Base-by-base conservation (phyloP, 768 basidiomycete genomes). In the Tulasnella sp. region DNA sequence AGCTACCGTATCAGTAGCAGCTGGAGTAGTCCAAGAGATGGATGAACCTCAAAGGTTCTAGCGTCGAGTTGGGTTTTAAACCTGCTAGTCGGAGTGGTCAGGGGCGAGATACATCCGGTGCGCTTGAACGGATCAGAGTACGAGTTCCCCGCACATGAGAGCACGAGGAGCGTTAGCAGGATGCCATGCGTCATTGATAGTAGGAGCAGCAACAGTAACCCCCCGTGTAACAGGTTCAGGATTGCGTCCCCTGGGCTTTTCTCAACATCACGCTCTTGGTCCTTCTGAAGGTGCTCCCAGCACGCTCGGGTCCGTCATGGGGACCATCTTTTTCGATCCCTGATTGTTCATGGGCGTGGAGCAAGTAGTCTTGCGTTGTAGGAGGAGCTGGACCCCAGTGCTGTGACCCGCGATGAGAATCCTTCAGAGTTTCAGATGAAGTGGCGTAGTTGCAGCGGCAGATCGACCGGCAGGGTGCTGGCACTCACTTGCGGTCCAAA, bases 391-490 rank as follows among this genome's bases (percentile, higher is more conserved):
- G 42, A 44, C 42, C 12, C 31, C 3, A 29, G 41, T 1, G 42
- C 54, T 27, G 54, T 42, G 7, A 42, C 49, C 17, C 22, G 27
- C 19, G 57, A 59, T n/a, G 54, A 56, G 54, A 29, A 49, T 19
- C 57, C 49, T 44, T 46, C 49, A 24, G 57, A 59, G 34, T 59
- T 49, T 46, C 45, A 59, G 45, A 59, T 59, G 57, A 46, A 59
- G 49, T 59, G 57, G 57, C 25, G 57, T 19, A 22, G 57, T 4
- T 34, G 38, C 15, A 43, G 41, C 15, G 45, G 45, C 10, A 10
- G 19, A 27, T 21, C 45, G 45, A 27, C 45, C 45, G 10, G n/a
- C 8, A 43, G 25, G 22, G 42, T 38, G 9, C n/a, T 31, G 27
- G 45, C 27, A 25, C 29, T 24, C 25, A n/a, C n/a, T n/a, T 44